phyloP scores from a whole-genome alignment of 139 green algal genomes.

The Tetradesmus lagerheimii region DNA sequence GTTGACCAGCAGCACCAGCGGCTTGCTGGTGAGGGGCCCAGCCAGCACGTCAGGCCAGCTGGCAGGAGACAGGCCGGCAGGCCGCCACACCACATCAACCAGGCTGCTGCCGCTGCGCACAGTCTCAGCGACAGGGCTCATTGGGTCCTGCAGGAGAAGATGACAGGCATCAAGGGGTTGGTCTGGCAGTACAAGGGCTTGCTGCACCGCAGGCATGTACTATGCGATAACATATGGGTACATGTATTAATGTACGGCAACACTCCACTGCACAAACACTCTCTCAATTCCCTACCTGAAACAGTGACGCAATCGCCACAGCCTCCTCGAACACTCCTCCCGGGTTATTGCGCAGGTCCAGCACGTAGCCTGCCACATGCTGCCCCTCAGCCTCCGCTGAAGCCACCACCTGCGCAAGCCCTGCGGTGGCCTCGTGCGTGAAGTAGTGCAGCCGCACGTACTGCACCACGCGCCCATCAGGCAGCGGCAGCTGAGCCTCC shows the following conservation, averaged over 20 bases:
- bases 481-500: conserved; percentile 33
- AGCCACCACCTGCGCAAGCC: conserved; percentile 41
- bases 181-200: too few species aligned
- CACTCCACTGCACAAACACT: neutral
- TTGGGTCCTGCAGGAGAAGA: conserved; percentile 10
- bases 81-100: conserved; percentile 47
- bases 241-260: too few species aligned
- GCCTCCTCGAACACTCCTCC: conserved; percentile 79
- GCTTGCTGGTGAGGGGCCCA: conserved; percentile 51
- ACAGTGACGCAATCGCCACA: conserved; percentile 59
- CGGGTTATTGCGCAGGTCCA: conserved; percentile 81
- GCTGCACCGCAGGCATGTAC: too few species aligned
- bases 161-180: neutral
- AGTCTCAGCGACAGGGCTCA: neutral
- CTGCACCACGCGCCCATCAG: conserved; percentile 41
- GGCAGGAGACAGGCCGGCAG: conserved; percentile 46
- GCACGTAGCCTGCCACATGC: conserved; percentile 59
- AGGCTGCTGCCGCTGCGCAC: conserved; percentile 7
- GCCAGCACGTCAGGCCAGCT: conserved; percentile 52
- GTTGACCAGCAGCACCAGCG: conserved; percentile 70
- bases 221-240: too few species aligned
- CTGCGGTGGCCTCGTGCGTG: conserved; percentile 49
- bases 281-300: conserved; percentile 54
- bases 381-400: conserved; percentile 49
- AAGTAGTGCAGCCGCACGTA: conserved; percentile 77